Evolutionary conservation across 352 stramenopile genomes (phyloP), one percentile per base, ranked within the genome.

Genomic region (Phytophthora niederhauseri): DNA sequence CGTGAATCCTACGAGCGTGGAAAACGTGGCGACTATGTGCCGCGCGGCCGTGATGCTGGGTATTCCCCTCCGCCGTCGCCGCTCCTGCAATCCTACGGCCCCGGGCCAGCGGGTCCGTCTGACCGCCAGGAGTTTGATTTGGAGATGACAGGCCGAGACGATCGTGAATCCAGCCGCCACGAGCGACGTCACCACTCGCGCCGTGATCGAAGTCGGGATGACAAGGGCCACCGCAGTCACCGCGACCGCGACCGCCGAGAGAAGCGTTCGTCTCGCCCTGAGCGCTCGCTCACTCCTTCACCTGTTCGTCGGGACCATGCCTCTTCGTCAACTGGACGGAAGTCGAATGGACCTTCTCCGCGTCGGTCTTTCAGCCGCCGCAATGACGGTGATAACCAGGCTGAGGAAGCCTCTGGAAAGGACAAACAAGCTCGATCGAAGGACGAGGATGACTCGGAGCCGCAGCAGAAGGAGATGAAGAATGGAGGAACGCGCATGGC

Each of bases 241-340:
- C 66, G 66, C 59, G 71, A 80, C 2, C 57, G 45, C 24, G 71
- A 80, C 1, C 57, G 34, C 24, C 70, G 66, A 12, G 62, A 78
- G 14, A 82, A 76, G 34, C 75, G 70, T 53, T 68, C 52, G 15
- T 73, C 72, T 52, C 72, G 68, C 50, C 19, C 43, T 19, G 65
- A 76, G 17, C 74, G 66, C 7, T 84, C 78, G 22, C 48, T 76
- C 43, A 81, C 80, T 4, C 78, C 78, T 38, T 88, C 80, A 15
- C 78, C 79, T 34, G 49, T 76, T 19, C 73, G 68, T 28, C 75
- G 72, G 60, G 68, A 70, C 15, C 66, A 66, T 17, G 30, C 56
- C 26, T 76, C 72, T 19, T 61, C 49, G 24, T 79, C 72, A 7
- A 72, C 22, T 66, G 72, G 68, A 17, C 66, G 72, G 41, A 79